Base-by-base conservation (phyloP, 2,329 filamentous ascomycete species). In the Ramularia endophylla region DNA sequence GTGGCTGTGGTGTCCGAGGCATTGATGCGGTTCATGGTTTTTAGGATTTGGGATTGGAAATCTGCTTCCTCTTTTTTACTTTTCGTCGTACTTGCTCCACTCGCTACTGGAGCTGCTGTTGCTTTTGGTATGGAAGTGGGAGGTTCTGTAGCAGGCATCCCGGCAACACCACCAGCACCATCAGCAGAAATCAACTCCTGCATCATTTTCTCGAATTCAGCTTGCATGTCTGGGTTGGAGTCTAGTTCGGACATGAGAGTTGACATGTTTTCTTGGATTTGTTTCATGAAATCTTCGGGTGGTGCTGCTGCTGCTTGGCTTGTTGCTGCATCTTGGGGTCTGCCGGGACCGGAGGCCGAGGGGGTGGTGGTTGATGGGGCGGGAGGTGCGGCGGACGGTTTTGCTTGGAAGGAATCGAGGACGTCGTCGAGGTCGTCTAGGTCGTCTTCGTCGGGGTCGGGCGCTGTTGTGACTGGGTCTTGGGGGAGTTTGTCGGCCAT, bases 1-100 rank as follows among this genome's bases (percentile, higher is more conserved):
- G 86, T 88, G 3, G 89, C 89, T 53, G 88, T 83, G 29, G 90
- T 82, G 2, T 86, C 88, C 0, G 88, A 95, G 25, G 79, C 78
- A 57, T 94, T 85, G 87, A 98, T 95, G 36, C 92, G 84, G 66
- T 94, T 87, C 85, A 98, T 95, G 0, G 92, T 97, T 55, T 81
- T 81, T 46, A 84, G 81, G 56, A 98, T 97, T 0, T 87, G 94
- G 45, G 95, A 88, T 60, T 94, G 87, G 65, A 98, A 98, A 1
- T 81, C 79, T 29, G 86, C 81, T 18, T 50, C 50, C 8, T 32
- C 42, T 20, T 43, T 41, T 22, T 34, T 32, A 5, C 22, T 31
- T 40, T 44, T 42, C 19, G 42, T 47, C 27, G 30, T 34, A 3
- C 27, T 18, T n/a, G 38, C 37, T n/a, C n/a, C n/a, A n/a, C n/a